Percentiles rank a stretch among this genome's conserved stretches.
phyloP scores from a whole-genome alignment of 495 filamentous ascomycete species.

The Penicillium goetzii region DNA sequence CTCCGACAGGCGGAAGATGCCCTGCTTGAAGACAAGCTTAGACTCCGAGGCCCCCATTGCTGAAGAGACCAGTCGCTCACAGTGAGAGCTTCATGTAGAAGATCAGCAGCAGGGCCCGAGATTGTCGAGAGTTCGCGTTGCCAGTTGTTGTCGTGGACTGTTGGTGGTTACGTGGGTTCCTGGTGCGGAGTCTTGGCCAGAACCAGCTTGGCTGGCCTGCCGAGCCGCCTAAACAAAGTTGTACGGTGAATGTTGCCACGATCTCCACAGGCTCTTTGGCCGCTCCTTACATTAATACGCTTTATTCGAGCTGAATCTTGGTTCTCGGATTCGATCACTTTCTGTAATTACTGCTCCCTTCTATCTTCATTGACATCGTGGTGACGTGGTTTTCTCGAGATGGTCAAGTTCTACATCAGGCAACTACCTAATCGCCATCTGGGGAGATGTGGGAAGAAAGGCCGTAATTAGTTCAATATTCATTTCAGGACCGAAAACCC shows the following conservation, averaged over 20 bases:
- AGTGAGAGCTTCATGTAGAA: slow-evolving; percentile 36
- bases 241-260: background rate
- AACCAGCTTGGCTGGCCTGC: slow-evolving; percentile 12
- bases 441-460: slow-evolving; percentile 1
- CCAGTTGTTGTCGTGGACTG: slow-evolving; percentile 12
- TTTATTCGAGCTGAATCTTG: background rate
- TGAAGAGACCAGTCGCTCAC: slow-evolving; percentile 34
- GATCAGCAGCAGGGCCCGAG: slow-evolving; percentile 5
- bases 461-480: slow-evolving; percentile 14
- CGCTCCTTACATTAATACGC: background rate
- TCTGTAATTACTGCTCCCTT: background rate
- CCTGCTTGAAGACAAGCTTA: slow-evolving; percentile 98
- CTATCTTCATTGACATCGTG: background rate
- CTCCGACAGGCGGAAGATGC: slow-evolving; percentile 95
- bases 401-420: slow-evolving; percentile 10
- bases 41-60: slow-evolving; percentile 97
- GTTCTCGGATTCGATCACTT: background rate
- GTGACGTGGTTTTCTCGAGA: background rate
- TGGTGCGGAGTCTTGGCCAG: slow-evolving; percentile 26
- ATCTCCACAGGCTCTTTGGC: background rate
- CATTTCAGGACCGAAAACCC: slow-evolving; percentile 8
- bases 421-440: background rate
- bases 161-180: slow-evolving; percentile 26
- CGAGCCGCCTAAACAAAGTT: slow-evolving; percentile 17
- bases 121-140: slow-evolving; percentile 9